These are phyloP conservation scores for Neocallimastix lanati DNA, from an alignment of 192 early-diverging fungal species.

Conservation along the genomic window DNA sequence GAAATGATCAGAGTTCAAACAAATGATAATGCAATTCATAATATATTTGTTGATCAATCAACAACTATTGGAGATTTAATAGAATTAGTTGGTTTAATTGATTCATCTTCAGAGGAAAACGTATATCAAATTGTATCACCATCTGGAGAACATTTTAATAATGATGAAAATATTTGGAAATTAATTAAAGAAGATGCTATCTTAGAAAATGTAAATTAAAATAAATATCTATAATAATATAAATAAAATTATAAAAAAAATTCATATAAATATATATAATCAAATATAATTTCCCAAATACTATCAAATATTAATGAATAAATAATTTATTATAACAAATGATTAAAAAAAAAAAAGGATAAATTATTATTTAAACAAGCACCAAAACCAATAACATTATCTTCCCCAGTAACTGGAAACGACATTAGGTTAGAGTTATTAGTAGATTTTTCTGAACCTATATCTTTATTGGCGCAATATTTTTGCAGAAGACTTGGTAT, in stretches of 20 bases:
- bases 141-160: constrained; percentile 5
- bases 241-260: not conserved
- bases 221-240: not conserved
- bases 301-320: no score
- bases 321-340: no score
- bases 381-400: not conserved
- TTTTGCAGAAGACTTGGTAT: constrained; percentile 10
- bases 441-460: constrained; percentile 3
- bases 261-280: no score
- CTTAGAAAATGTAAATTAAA: not conserved
- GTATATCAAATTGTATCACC: constrained; percentile 6
- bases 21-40: not conserved
- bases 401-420: not conserved
- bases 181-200: constrained; percentile 4
- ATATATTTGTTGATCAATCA: constrained; percentile 3
- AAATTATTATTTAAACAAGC: constrained; percentile 5
- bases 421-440: constrained; percentile 6
- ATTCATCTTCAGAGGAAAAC: not conserved
- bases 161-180: constrained; percentile 8
- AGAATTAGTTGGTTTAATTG: not conserved
- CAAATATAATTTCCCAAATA: no score
- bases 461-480: not conserved
- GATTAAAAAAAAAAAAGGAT: not conserved
- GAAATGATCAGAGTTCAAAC: not conserved
- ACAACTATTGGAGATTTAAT: constrained; percentile 8